Evolutionary conservation across 148 eudicot species (phyloP), one percentile per base, ranked within the genome.

Genomic region (Tetragonia tetragonoides): DNA sequence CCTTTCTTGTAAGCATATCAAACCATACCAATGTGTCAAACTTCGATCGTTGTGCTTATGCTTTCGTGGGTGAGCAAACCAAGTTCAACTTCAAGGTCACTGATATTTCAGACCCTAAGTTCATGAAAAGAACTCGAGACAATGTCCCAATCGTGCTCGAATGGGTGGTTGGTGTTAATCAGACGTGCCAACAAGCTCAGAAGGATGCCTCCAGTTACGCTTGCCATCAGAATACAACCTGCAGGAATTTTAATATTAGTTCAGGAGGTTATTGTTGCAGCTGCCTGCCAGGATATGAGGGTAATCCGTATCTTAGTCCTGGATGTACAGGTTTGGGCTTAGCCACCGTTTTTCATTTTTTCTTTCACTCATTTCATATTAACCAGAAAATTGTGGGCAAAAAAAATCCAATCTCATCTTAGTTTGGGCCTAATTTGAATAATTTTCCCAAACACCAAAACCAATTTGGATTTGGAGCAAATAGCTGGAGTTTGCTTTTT

Each of bases 241-340:
- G 90, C 56, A 79, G 77, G 20, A 77, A 84, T 8, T 24, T 78
- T 1, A 84, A 70, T 10, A 70, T 69, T 3, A 83, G 80, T 18
- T 44, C 67, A 0, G 88, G 88, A 54, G 89, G 89, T 5, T 86
- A 88, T 46, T 82, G 80, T 23, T 88, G 91, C 57, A 73, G 28
- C 37, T 88, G 91, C 68, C 69, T 11, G 14, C 23, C 79, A 6
- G 91, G 91, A 4, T 88, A 72, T 39, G 73, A 80, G 70, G 89
- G 90, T 9, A 84, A 86, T 71, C 86, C 91, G 3, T 88, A 88
- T 71, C 78, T 86, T 20, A n/a, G 20, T 75, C 84, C 87, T 14
- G 90, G 90, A 61, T 88, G 90, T 77, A 44, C 68, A 82, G 90
- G 90, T 87, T 59, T 28, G 21, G 17, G 17, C 21, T 4, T 20